These are phyloP conservation scores for Pilatotrama ljubarskyi DNA, from an alignment of 768 basidiomycete species.

Conservation along the genomic window DNA sequence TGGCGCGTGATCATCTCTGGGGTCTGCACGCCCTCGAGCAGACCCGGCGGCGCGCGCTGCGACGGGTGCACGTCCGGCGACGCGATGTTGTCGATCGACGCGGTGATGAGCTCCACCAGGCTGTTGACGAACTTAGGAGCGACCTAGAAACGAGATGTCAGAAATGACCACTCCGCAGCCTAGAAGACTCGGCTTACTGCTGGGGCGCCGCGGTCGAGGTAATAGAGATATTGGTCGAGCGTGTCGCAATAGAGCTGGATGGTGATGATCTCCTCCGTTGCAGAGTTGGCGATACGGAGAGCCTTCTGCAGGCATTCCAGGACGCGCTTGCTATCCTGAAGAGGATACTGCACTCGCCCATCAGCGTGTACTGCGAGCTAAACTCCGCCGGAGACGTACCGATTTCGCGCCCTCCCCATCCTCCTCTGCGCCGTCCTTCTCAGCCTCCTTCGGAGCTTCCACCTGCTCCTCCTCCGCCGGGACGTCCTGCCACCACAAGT, in stretches of 20 bases:
- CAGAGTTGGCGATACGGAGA: constrained; percentile 92
- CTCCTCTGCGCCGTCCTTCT: constrained; percentile 40
- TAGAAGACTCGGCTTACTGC: constrained; percentile 60
- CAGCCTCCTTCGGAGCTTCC: constrained; percentile 30
- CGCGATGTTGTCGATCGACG: constrained; percentile 89
- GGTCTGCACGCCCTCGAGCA: constrained; percentile 89
- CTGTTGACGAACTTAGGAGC: constrained; percentile 97
- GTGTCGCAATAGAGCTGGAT: constrained; percentile 96
- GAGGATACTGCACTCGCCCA: constrained; percentile 57
- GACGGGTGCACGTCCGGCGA: constrained; percentile 88
- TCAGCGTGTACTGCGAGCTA: background rate
- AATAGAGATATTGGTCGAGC: constrained; percentile 93
- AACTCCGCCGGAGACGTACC: constrained; percentile 22
- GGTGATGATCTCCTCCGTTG: constrained; percentile 95
- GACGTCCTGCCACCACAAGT: constrained; percentile 97
- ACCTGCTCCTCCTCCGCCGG: constrained; percentile 47
- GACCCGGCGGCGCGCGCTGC: constrained; percentile 81
- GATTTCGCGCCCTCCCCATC: constrained; percentile 42
- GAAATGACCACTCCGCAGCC: background rate
- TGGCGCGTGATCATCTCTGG: constrained; percentile 94
- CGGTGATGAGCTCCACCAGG: constrained; percentile 92
- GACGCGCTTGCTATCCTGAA: constrained; percentile 95
- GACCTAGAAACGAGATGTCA: constrained; percentile 48
- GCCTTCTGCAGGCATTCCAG: constrained; percentile 98
- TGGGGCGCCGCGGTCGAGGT: constrained; percentile 90